Percentiles rank a stretch among this genome's conserved stretches.
phyloP scores from a whole-genome alignment of 805 yeast species.

The Pichia manshurica region DNA sequence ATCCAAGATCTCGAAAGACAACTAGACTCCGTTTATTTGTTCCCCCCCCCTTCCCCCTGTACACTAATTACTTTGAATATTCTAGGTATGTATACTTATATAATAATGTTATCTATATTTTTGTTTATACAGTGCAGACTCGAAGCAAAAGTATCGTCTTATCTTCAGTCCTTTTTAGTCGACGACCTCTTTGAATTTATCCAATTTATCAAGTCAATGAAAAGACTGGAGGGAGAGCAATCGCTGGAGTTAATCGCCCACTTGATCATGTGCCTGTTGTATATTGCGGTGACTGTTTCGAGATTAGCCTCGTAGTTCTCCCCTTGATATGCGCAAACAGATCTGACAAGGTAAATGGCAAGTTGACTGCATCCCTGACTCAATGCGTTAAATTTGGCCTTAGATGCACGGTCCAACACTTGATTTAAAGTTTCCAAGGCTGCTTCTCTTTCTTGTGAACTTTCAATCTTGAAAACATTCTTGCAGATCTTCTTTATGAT shows the following conservation, averaged over 20 bases:
- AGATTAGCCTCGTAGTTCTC: constrained; percentile 25
- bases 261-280: constrained; percentile 45
- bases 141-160: background rate
- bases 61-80: background rate
- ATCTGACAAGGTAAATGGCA: constrained; percentile 59
- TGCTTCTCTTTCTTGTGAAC: constrained; percentile 12
- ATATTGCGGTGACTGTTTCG: constrained; percentile 47
- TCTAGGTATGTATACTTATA: constrained; percentile 1
- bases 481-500: constrained; percentile 60
- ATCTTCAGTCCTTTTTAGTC: background rate
- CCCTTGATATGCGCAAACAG: constrained; percentile 38
- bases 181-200: constrained; percentile 42
- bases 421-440: constrained; percentile 28
- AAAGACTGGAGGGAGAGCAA: constrained; percentile 50
- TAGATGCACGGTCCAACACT: constrained; percentile 41
- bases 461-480: constrained; percentile 28
- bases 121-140: background rate
- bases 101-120: background rate
- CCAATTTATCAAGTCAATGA: constrained; percentile 81
- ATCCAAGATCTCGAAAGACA: constrained; percentile 4
- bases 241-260: constrained; percentile 53
- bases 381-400: constrained; percentile 43
- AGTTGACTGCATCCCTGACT: constrained; percentile 57
- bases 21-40: background rate
- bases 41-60: background rate